A percentile compares a stretch with the other conserved stretches of the same genome.
Conservation (phyloP, 176 grass and related monocot species). For the Eleusine indica region DNA sequence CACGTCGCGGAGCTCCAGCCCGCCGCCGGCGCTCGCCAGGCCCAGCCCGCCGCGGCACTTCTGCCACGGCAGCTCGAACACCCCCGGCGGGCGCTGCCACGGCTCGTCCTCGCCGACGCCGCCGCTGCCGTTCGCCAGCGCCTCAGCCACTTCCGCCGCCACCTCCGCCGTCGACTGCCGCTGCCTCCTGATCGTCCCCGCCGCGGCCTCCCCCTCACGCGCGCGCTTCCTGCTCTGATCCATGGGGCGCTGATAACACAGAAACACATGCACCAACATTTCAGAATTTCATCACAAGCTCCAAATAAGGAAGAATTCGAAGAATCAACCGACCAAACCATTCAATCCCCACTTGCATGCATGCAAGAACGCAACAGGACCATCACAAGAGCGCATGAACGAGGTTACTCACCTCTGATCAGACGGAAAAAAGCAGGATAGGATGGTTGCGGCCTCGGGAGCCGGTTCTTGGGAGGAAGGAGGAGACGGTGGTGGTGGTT, state of each 20-base stretch:
- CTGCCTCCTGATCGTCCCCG: not conserved
- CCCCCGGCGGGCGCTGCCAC: constrained; percentile 47
- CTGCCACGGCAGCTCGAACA: constrained; percentile 79
- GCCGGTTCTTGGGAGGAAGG: not conserved
- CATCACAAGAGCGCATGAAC: constrained; percentile 1
- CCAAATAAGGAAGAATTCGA: not conserved
- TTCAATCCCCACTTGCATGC: constrained; percentile 22
- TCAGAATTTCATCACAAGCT: constrained; percentile 1
- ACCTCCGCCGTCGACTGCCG: not conserved
- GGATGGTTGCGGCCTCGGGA: constrained; percentile 3
- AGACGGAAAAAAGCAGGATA: not conserved
- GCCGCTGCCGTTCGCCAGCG: not conserved
- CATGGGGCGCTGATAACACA: constrained; percentile 33
- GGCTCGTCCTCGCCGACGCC: not conserved
- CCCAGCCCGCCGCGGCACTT: constrained; percentile 44
- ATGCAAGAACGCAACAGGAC: not conserved
- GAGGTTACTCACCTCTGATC: constrained; percentile 17
- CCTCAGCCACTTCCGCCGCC: not conserved
- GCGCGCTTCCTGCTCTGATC: constrained; percentile 47
- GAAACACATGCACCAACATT: constrained; percentile 22
- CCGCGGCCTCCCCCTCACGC: constrained; percentile 30
- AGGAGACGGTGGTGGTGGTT: constrained; percentile 30
- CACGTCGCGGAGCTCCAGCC: constrained; percentile 58
- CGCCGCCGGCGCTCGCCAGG: not conserved
- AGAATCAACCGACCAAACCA: constrained; percentile 8